A percentile compares a stretch with the other conserved stretches of the same genome.
phyloP scores from a whole-genome alignment of 768 basidiomycete genomes.

The Amanita muscaria region DNA sequence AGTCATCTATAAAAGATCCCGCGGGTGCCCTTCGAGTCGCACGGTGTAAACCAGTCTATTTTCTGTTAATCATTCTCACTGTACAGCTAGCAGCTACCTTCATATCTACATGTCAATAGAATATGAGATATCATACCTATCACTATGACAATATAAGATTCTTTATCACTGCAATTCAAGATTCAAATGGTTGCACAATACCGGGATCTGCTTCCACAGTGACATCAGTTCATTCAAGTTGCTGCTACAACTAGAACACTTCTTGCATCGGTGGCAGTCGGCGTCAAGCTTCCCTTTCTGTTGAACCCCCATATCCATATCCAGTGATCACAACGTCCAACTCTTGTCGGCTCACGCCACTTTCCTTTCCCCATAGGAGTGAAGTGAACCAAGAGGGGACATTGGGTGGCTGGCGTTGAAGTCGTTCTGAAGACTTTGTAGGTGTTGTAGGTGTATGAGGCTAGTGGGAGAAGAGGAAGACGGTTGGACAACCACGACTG shows the following conservation, averaged over 20 bases:
- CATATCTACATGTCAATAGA: no score
- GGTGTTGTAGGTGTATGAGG: slow-evolving; percentile 2
- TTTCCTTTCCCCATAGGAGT: slow-evolving; percentile 9
- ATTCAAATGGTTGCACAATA: no score
- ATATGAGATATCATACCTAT: no score
- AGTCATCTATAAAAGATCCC: no score
- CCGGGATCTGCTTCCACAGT: slow-evolving; percentile 63
- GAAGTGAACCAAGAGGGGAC: slow-evolving; percentile 1
- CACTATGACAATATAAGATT: no score
- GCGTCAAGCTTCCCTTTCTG: slow-evolving; percentile 25
- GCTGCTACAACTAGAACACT: slow-evolving; percentile 32
- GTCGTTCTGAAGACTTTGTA: no score
- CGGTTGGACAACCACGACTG: slow-evolving; percentile 3
- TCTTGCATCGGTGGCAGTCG: slow-evolving; percentile 30
- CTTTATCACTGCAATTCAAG: no score
- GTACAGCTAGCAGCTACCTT: no score
- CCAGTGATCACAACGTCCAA: slow-evolving; percentile 28
- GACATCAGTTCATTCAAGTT: slow-evolving; percentile 34
- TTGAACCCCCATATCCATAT: slow-evolving; percentile 17
- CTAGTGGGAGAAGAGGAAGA: neutral
- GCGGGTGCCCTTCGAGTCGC: no score
- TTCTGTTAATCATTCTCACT: no score
- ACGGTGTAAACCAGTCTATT: no score
- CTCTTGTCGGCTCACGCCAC: slow-evolving; percentile 12
- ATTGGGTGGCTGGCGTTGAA: no score